These are phyloP conservation scores for Coemansia sp. DNA, from an alignment of 192 early-diverging fungal genomes.

Conservation along the genomic window DNA sequence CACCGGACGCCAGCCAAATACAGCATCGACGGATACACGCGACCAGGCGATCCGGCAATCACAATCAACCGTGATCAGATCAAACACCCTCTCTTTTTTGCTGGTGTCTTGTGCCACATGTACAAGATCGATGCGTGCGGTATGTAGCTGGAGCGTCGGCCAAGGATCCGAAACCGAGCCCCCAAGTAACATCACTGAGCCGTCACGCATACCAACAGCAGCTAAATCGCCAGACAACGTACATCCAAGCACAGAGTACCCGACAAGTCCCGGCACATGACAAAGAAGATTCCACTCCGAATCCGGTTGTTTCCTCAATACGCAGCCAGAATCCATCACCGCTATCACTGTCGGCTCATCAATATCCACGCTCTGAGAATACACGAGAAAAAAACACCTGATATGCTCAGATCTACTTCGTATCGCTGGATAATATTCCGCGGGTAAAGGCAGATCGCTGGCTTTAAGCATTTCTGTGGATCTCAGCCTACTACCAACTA, in stretches of 20 bases:
- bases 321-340: slow-evolving; percentile 53
- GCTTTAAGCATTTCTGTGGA: slow-evolving; percentile 30
- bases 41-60: slow-evolving; percentile 10
- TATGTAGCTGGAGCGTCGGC: not conserved
- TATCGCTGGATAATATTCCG: slow-evolving; percentile 16
- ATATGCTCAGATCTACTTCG: slow-evolving; percentile 28
- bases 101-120: not conserved
- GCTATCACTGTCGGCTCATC: slow-evolving; percentile 14
- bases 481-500: slow-evolving; percentile 6
- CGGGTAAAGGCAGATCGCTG: slow-evolving; percentile 12
- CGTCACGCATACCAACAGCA: slow-evolving; percentile 37
- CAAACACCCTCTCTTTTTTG: not conserved
- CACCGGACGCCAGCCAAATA: not conserved
- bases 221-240: slow-evolving; percentile 11
- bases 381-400: slow-evolving; percentile 52
- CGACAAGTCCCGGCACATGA: slow-evolving; percentile 4
- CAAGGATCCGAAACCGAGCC: not conserved
- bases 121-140: not conserved
- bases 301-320: slow-evolving; percentile 8
- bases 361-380: not conserved
- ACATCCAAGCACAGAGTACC: slow-evolving; percentile 23
- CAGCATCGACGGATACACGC: not conserved
- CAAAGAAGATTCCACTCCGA: not conserved
- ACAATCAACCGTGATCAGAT: slow-evolving; percentile 10
- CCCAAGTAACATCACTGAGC: slow-evolving; percentile 16